Base-by-base conservation (phyloP, 306 rosid genomes). In the Begonia masoniana region DNA sequence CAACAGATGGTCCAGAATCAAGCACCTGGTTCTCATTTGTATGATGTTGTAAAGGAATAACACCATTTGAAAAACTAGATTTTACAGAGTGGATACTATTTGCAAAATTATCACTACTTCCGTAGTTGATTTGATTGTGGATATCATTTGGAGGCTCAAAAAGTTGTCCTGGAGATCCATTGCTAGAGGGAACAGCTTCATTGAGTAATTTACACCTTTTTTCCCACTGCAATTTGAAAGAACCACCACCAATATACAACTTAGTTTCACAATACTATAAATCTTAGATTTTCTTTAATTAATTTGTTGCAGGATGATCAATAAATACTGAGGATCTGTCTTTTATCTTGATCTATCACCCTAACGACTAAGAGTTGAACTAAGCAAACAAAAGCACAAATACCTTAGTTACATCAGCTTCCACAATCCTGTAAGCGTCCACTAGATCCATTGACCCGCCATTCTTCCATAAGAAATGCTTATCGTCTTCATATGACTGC, bases 21-120 rank as follows among this genome's bases (percentile, higher is more conserved):
- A 85, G 76, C 71, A 80, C 76, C 96, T 86, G 94, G 83, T 74
- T 55, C 99, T 91, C 94, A 79, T 83, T 79, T 31, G 99, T 83
- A 84, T 75, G 57, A 64, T 57, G 55, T 62, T 68, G 99, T 81
- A 91, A 85, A 91, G 99, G 99, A 73, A 91, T 73, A 79, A 86
- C 88, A 78, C 57, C 68, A 76, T 75, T 78, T 64, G 94, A 78
- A 67, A 78, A 52, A 69, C 69, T 69, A 39, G 82, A 76, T 61
- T 74, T 74, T 68, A 77, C 60, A 68, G 77, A 78, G 65, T 64
- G 66, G 62, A 65, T 60, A 81, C 64, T 71, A 83, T 73, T 76
- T 69, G 68, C 76, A 68, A 67, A 78, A 78, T 54, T 85, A 91
- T 75, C 81, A 65, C 63, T 55, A 78, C 73, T 80, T 83, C 78